A percentile compares a stretch with the other conserved stretches of the same genome.
phyloP scores from a whole-genome alignment of 148 eudicot genomes.

The Heliosperma pusillum region DNA sequence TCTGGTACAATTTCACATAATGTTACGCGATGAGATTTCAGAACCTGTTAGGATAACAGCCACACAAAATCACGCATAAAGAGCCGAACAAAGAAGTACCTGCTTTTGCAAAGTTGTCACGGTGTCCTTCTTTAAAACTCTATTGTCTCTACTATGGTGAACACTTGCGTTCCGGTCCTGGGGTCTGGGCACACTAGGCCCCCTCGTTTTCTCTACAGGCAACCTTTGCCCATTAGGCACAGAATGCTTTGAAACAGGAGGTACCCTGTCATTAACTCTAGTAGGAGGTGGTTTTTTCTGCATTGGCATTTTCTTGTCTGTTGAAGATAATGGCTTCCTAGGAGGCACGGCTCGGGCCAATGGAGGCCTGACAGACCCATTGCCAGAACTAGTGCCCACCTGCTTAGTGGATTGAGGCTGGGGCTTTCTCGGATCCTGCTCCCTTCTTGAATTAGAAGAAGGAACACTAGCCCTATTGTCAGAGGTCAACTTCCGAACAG shows the following conservation, averaged over 20 bases:
- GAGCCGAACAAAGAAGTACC: slow-evolving; percentile 33
- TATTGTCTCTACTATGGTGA: slow-evolving; percentile 41
- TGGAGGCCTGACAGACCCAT: slow-evolving; percentile 54
- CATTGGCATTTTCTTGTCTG: slow-evolving; percentile 35
- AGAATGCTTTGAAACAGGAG: slow-evolving; percentile 36
- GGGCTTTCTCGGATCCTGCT: slow-evolving; percentile 34
- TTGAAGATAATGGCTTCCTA: slow-evolving; percentile 33
- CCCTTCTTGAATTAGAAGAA: slow-evolving; percentile 34
- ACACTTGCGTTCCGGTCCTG: slow-evolving; percentile 17
- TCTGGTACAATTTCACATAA: slow-evolving; percentile 26
- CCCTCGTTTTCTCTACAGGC: slow-evolving; percentile 33
- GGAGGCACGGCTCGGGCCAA: slow-evolving; percentile 37
- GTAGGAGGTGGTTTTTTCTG: slow-evolving; percentile 20
- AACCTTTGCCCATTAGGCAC: slow-evolving; percentile 39
- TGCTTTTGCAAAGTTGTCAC: slow-evolving; percentile 42
- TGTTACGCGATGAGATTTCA: neutral
- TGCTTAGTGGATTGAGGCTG: slow-evolving; percentile 37
- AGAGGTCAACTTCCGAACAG: slow-evolving; percentile 35
- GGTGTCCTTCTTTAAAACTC: slow-evolving; percentile 29
- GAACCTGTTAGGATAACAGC: neutral
- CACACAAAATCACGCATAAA: neutral
- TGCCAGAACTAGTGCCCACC: slow-evolving; percentile 44
- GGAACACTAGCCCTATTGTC: slow-evolving; percentile 13
- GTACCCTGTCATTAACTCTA: slow-evolving; percentile 23
- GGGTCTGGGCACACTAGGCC: slow-evolving; percentile 30